These are phyloP conservation scores for Cryphonectria naterciae DNA, from an alignment of 2,329 filamentous ascomycete genomes.

Conservation along the genomic window DNA sequence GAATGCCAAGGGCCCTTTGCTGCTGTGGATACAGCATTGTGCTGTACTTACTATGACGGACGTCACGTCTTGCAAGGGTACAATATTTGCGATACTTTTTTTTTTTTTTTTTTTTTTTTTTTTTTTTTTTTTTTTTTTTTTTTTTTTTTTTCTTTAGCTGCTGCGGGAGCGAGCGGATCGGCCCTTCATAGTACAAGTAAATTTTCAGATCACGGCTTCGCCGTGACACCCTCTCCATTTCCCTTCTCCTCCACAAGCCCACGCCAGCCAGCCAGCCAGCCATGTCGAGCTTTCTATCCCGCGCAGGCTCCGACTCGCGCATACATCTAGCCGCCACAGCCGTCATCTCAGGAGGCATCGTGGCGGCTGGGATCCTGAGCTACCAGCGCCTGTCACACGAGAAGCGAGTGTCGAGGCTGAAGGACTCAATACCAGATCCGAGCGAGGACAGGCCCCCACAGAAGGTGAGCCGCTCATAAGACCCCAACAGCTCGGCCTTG, in stretches of 20 bases:
- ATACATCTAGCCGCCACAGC: slow-evolving; percentile 74
- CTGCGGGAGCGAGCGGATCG: neutral
- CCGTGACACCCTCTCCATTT: neutral
- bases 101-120: too few species aligned
- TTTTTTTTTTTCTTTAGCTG: too few species aligned
- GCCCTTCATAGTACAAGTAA: neutral
- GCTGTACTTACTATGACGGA: too few species aligned
- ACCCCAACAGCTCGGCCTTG: too few species aligned
- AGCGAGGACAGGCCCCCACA: slow-evolving; percentile 40
- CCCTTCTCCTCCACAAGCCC: neutral
- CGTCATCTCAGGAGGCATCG: slow-evolving; percentile 64
- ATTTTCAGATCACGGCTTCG: neutral
- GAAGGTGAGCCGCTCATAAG: slow-evolving; percentile 37
- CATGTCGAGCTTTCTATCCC: slow-evolving; percentile 51
- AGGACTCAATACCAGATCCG: slow-evolving; percentile 60
- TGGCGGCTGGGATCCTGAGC: slow-evolving; percentile 63
- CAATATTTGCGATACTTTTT: too few species aligned
- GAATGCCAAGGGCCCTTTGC: neutral
- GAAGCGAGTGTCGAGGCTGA: slow-evolving; percentile 59
- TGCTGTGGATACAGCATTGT: neutral
- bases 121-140: too few species aligned
- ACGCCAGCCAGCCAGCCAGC: neutral
- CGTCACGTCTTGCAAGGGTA: too few species aligned
- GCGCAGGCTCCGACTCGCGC: slow-evolving; percentile 49
- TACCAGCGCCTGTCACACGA: slow-evolving; percentile 64